Conservation (phyloP, 176 grass and related monocot genomes). For the Cocos nucifera region DNA sequence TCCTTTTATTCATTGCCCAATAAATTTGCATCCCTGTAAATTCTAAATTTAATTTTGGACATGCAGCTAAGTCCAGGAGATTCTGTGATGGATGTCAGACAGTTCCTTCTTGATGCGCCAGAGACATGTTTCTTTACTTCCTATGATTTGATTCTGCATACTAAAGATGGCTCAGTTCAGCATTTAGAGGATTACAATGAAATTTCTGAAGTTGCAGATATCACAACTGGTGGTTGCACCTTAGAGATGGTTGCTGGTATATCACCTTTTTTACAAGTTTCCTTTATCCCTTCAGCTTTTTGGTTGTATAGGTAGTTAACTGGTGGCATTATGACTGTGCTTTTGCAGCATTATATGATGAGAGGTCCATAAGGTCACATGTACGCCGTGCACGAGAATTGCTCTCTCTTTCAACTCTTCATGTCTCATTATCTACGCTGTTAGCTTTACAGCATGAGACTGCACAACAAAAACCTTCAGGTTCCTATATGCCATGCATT, state of each 20-base stretch:
- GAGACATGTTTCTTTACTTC: conserved; percentile 99
- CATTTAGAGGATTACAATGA: conserved; percentile 97
- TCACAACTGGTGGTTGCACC: conserved; percentile 69
- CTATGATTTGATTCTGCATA: conserved; percentile 81
- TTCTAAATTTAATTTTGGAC: conserved; percentile 1
- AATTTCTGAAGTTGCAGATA: conserved; percentile 92
- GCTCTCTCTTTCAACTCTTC: conserved; percentile 72
- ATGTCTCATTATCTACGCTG: conserved; percentile 74
- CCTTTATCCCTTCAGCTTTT: background rate
- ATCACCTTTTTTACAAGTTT: background rate
- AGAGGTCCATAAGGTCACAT: conserved; percentile 96
- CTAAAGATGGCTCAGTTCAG: conserved; percentile 65
- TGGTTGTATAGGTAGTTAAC: background rate
- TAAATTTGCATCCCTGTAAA: too few species aligned
- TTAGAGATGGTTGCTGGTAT: conserved; percentile 89
- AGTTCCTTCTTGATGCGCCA: conserved; percentile 92
- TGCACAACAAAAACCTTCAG: conserved; percentile 57
- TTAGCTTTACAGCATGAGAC: conserved; percentile 85
- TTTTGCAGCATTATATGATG: conserved; percentile 85
- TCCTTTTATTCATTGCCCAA: too few species aligned
- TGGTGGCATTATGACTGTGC: conserved; percentile 9
- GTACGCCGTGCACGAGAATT: conserved; percentile 77
- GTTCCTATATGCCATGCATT: conserved; percentile 12
- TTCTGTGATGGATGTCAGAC: conserved; percentile 88
- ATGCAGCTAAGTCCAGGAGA: conserved; percentile 83